Percentiles rank a stretch among this genome's conserved stretches.
Evolutionary conservation across 768 basidiomycete genomes (phyloP).

Genomic region (Boletus edulis): DNA sequence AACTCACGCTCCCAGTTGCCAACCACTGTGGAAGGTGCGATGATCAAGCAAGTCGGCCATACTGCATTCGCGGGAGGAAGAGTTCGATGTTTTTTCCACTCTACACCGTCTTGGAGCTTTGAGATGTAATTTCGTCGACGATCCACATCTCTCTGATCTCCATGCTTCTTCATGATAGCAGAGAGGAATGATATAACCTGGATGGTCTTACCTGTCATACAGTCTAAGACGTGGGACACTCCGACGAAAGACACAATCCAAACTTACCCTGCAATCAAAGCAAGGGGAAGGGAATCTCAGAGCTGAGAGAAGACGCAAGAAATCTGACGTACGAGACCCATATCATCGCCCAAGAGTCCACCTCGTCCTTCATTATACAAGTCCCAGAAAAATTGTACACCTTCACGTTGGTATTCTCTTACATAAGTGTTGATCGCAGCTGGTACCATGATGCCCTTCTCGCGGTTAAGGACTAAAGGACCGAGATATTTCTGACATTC

Average conservation of each 20-base stretch:
- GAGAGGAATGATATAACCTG: constrained; percentile 89
- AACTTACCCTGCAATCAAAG: constrained; percentile 26
- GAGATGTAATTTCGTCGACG: constrained; percentile 70
- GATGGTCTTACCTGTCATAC: constrained; percentile 78
- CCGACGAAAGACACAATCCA: background rate
- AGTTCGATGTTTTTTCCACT: constrained; percentile 50
- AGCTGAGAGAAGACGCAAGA: background rate
- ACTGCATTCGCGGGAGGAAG: constrained; percentile 64
- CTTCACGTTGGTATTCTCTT: constrained; percentile 90
- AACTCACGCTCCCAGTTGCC: constrained; percentile 92
- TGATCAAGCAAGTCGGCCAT: constrained; percentile 89
- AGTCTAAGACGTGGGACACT: constrained; percentile 2
- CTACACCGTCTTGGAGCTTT: constrained; percentile 53
- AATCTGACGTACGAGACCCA: constrained; percentile 66
- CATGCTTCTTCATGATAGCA: constrained; percentile 86
- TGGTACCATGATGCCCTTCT: constrained; percentile 51
- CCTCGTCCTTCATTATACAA: constrained; percentile 68
- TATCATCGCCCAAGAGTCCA: constrained; percentile 91
- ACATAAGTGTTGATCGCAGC: constrained; percentile 78
- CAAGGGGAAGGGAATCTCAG: background rate
- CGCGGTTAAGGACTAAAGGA: constrained; percentile 51
- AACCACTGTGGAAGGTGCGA: constrained; percentile 82
- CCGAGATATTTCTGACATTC: constrained; percentile 41
- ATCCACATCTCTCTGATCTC: constrained; percentile 58
- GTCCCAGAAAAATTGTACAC: constrained; percentile 76